These are phyloP conservation scores for Pleurostoma richardsiae DNA, from an alignment of 2,329 filamentous ascomycete species.

Conservation along the genomic window DNA sequence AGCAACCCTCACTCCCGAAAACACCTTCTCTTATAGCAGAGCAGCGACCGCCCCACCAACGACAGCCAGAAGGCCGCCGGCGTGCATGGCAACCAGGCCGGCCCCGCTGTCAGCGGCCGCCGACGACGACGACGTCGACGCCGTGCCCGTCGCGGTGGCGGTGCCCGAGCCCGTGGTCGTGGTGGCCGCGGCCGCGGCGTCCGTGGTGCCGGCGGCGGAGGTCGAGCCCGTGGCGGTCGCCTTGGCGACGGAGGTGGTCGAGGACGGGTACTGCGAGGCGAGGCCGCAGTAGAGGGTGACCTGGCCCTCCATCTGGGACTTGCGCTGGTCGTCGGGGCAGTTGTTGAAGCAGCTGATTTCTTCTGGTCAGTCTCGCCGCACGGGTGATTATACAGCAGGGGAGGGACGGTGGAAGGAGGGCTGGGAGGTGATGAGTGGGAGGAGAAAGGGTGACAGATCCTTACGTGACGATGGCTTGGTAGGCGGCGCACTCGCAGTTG, in stretches of 20 bases:
- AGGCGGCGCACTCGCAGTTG: conserved; percentile 39
- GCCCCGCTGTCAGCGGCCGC: conserved; percentile 6
- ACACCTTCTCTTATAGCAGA: conserved; percentile 16
- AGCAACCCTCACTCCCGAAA: too few relatives aligned
- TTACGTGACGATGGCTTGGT: conserved; percentile 40
- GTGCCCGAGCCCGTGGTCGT: conserved; percentile 13
- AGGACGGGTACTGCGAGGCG: conserved; percentile 35
- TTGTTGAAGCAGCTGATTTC: conserved; percentile 47
- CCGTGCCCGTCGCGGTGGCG: conserved; percentile 2
- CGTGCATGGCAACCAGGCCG: conserved; percentile 13
- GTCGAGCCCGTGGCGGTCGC: conserved; percentile 12
- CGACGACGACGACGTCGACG: conserved; percentile 1
- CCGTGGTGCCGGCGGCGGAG: background rate
- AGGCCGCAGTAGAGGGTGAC: conserved; percentile 39
- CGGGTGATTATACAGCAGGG: too few relatives aligned
- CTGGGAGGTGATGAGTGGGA: background rate
- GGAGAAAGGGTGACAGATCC: conserved; percentile 12
- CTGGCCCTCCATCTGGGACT: conserved; percentile 25
- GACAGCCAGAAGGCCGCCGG: conserved; percentile 21
- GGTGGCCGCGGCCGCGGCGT: conserved; percentile 12
- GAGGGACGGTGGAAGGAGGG: background rate
- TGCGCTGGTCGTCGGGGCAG: conserved; percentile 44
- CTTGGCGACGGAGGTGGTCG: conserved; percentile 17
- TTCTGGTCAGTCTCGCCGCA: too few relatives aligned
- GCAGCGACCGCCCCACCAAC: conserved; percentile 24